Evolutionary conservation across 2,329 filamentous ascomycete genomes (phyloP), one percentile per base, ranked within the genome.

Genomic region (Aureobasidium sp.): DNA sequence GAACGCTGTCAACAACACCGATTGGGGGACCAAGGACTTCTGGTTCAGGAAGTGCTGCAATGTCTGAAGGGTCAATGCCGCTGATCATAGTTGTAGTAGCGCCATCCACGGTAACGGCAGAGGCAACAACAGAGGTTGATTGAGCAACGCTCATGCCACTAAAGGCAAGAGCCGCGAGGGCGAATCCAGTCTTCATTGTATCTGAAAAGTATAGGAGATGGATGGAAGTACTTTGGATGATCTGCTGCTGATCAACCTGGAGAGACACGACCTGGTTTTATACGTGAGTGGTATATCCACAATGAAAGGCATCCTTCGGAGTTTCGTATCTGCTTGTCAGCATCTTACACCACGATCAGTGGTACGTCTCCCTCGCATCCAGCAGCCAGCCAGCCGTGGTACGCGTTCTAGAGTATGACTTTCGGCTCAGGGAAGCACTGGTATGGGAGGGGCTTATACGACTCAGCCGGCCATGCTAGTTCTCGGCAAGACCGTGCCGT

Each of bases 161-260:
- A 44, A 53, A 55, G 39, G 47, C 49, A 44, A 53, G 52, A 40
- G 47, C 49, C 19, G 49, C 49, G 16, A 53, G 49, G 25, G 49
- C 34, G 14, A 50, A 22, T 22, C 47, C 35, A 17, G 47, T 30
- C 35, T 40, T 50, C 47, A 50, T 50, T 14, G 17, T 40, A 25
- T 24, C 11, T 24, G 24, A 25, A n/a, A 30, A 17, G n/a, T 50
- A 24, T 30, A 17, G 14, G 17, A 7, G 12, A 38, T 22, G 22
- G 14, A 14, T 32, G 22, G 34, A 21, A 17, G n/a, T n/a, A 38
- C 16, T 30, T 10, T 21, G 25, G 14, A 21, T 50, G 47, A 50
- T 50, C 35, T 40, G 35, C 47, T 50, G 47, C 19, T 22, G 47
- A 40, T 40, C 35, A 40, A n/a, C 17, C 8, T 50, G 47, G 34